Base-by-base conservation (phyloP, 306 rosid species). In the Malus sylvestris region DNA sequence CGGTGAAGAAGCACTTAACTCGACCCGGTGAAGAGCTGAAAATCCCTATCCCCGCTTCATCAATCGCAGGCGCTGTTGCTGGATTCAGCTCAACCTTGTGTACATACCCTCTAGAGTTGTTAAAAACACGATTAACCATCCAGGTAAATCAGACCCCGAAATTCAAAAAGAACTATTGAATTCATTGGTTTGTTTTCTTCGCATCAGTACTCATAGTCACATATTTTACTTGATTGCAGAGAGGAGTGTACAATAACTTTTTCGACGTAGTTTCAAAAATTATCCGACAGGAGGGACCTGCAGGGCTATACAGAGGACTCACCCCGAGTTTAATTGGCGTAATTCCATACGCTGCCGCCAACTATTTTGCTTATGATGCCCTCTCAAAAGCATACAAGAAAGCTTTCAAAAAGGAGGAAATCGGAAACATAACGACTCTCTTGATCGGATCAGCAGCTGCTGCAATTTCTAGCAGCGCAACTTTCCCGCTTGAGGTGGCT, bases 401-500 rank as follows among this genome's bases (percentile, higher is more conserved):
- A 76, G 72, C 86, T 33, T 89, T 72, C 49, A 72, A 85, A 32
- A 62, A 81, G 76, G 91, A 93, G 64, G 91, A 89, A 6, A 74
- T 90, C 46, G 96, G 91, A 73, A 89, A 89, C 76, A 66, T 89
- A 20, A 79, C 79, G 70, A 93, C 98, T 10, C 88, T 90, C 23
- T 55, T 93, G 14, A 87, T 90, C 2, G 98, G 94, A 53, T 93
- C 96, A 40, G 88, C 95, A 27, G 89, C 96, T 49, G 91, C 91
- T 71, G 90, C 89, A 29, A 22, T 92, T 74, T 92, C 97, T 38
- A 85, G 98, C 29, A 73, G 66, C n/a, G 90, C 92, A 35, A 93
- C 98, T 35, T 93, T 88, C 83, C 97, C 98, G 11, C 86, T 91
- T 5, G 98, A 93, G 83, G 88, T 91, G 44, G 97, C 95, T 58